Conservation (phyloP, 192 early-diverging fungal genomes). For the Podila epigama region DNA sequence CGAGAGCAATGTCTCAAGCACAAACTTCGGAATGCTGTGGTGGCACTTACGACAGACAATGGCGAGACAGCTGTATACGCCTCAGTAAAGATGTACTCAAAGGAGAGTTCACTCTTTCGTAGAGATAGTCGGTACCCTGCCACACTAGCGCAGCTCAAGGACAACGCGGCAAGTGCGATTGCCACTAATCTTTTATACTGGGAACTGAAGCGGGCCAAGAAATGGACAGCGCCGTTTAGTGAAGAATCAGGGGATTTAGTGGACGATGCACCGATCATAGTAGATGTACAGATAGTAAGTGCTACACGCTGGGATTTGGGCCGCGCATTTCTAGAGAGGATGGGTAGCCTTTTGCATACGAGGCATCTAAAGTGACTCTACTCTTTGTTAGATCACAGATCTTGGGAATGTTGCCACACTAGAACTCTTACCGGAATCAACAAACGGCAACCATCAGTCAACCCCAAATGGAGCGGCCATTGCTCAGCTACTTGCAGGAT, state of each 20-base stretch:
- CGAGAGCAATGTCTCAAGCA: slow-evolving; percentile 23
- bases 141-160: not conserved
- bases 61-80: slow-evolving; percentile 7
- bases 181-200: slow-evolving; percentile 36
- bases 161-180: slow-evolving; percentile 11
- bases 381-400: slow-evolving; percentile 6
- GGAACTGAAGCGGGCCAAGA: slow-evolving; percentile 4
- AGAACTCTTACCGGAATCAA: not conserved
- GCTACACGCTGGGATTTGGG: no score
- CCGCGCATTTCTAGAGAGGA: not conserved
- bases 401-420: slow-evolving; percentile 19
- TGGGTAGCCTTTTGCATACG: no score
- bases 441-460: not conserved
- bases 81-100: slow-evolving; percentile 31
- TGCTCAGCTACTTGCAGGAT: slow-evolving; percentile 26
- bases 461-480: slow-evolving; percentile 7
- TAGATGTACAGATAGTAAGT: not conserved
- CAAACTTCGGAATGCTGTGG: slow-evolving; percentile 23
- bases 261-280: not conserved
- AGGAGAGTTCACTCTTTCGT: slow-evolving; percentile 28
- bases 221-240: not conserved
- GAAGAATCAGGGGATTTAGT: slow-evolving; percentile 3
- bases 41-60: slow-evolving; percentile 7
- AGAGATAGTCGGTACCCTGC: slow-evolving; percentile 18
- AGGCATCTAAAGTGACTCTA: not conserved